Conservation (phyloP, 768 basidiomycete genomes). For the Lenzites betulinus region DNA sequence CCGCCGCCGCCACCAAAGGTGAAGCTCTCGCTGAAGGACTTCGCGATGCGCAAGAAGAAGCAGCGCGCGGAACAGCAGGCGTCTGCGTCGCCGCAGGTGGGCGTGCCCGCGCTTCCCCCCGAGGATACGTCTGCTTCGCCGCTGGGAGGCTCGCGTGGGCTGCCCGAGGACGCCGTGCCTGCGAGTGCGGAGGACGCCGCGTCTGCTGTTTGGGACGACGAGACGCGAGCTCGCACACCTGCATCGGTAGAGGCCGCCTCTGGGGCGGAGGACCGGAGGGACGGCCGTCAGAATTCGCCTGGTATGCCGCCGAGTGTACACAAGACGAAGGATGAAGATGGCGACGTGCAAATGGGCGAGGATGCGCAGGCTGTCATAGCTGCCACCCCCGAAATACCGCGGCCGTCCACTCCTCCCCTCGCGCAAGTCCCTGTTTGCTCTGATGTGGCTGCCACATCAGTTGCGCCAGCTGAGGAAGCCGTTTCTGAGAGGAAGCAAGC, state of each 20-base stretch:
- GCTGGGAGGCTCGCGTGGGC: background rate
- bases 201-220: too few species aligned
- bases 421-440: background rate
- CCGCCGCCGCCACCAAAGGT: conserved; percentile 49
- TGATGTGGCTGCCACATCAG: background rate
- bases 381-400: background rate
- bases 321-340: background rate
- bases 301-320: background rate
- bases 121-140: background rate
- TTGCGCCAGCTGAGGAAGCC: background rate
- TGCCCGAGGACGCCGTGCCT: background rate
- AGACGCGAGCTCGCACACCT: too few species aligned
- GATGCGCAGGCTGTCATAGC: background rate
- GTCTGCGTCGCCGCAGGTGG: conserved; percentile 26
- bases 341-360: background rate
- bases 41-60: conserved; percentile 56
- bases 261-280: background rate
- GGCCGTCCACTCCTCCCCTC: background rate
- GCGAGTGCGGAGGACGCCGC: too few species aligned
- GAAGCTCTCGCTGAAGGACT: conserved; percentile 58
- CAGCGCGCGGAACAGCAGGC: conserved; percentile 45
- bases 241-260: background rate
- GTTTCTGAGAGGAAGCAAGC: background rate
- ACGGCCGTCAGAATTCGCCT: background rate
- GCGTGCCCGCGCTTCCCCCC: background rate